These are phyloP conservation scores for Filobasidium uniguttulatum DNA, from an alignment of 1,284 basidiomycete species.

Conservation along the genomic window DNA sequence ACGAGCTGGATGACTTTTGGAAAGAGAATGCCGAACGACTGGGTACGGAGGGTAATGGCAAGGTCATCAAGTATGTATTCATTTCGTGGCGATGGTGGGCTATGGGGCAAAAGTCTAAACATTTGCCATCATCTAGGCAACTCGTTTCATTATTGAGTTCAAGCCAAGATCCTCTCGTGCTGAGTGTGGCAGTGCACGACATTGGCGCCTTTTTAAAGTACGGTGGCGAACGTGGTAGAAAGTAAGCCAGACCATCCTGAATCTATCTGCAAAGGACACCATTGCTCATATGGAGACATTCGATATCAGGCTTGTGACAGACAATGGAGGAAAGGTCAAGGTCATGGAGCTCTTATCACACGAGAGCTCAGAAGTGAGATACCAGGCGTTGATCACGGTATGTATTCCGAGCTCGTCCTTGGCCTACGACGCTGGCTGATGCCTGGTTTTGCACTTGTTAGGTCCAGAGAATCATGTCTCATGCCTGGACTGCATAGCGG, in stretches of 20 bases:
- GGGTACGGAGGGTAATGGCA: slow-evolving; percentile 66
- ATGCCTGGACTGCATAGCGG: too few species aligned
- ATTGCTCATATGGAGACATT: slow-evolving; percentile 1
- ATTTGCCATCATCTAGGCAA: slow-evolving; percentile 39
- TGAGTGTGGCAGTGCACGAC: slow-evolving; percentile 82
- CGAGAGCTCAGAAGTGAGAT: slow-evolving; percentile 74
- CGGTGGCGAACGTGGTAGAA: slow-evolving; percentile 69
- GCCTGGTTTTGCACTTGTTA: too few species aligned
- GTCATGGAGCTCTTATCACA: slow-evolving; percentile 94
- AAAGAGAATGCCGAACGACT: slow-evolving; percentile 82
- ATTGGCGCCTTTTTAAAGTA: slow-evolving; percentile 87
- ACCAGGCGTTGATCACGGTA: slow-evolving; percentile 73
- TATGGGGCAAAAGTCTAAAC: too few species aligned
- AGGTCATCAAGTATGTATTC: slow-evolving; percentile 56
- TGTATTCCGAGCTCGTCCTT: too few species aligned
- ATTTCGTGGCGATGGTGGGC: neutral
- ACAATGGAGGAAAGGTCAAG: slow-evolving; percentile 72
- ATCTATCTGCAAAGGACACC: neutral
- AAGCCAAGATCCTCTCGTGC: slow-evolving; percentile 57
- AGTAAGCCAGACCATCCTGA: slow-evolving; percentile 42
- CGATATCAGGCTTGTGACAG: slow-evolving; percentile 52
- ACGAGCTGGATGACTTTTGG: slow-evolving; percentile 96
- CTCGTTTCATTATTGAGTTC: slow-evolving; percentile 58
- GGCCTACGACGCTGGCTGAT: too few species aligned
- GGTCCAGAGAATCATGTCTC: too few species aligned